These are phyloP conservation scores for Colletotrichum magnum DNA, from an alignment of 2,329 filamentous ascomycete species.

Conservation along the genomic window DNA sequence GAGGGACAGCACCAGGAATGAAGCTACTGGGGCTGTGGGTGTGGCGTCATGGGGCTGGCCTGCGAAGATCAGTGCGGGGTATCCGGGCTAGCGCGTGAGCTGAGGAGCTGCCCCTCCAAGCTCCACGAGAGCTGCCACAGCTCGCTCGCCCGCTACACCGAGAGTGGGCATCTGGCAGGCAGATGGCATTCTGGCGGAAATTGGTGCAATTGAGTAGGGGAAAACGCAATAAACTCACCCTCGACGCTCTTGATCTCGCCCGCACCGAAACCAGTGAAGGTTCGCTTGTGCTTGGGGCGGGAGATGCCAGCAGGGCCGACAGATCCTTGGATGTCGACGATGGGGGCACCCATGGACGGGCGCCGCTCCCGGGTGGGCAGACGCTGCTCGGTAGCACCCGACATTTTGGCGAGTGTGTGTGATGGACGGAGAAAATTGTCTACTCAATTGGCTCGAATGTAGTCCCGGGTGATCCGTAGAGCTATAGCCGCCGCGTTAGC, in stretches of 20 bases:
- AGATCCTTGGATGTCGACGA: conserved; percentile 88
- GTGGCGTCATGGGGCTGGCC: conserved; percentile 44
- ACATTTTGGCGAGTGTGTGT: conserved; percentile 45
- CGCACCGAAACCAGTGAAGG: conserved; percentile 93
- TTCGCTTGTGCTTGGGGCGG: conserved; percentile 96
- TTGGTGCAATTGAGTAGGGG: conserved; percentile 14
- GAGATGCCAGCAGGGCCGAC: conserved; percentile 88
- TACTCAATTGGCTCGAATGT: conserved; percentile 20
- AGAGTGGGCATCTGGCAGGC: neutral
- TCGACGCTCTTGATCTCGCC: conserved; percentile 95
- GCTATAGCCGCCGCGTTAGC: conserved; percentile 1
- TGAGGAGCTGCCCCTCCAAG: conserved; percentile 41
- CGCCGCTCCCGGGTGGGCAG: conserved; percentile 79
- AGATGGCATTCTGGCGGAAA: conserved; percentile 4
- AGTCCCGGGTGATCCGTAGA: conserved; percentile 8
- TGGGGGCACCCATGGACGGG: conserved; percentile 85
- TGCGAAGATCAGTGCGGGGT: conserved; percentile 44
- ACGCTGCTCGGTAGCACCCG: conserved; percentile 46
- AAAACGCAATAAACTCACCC: conserved; percentile 65
- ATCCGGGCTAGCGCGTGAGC: conserved; percentile 42
- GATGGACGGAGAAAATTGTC: neutral
- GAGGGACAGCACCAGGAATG: conserved; percentile 5
- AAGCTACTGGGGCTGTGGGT: conserved; percentile 28
- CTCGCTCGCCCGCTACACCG: conserved; percentile 20
- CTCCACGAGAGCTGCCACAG: conserved; percentile 38